Evolutionary conservation across 2,329 filamentous ascomycete species (phyloP), one percentile per base, ranked within the genome.

Genomic region (Fusarium nurragi): DNA sequence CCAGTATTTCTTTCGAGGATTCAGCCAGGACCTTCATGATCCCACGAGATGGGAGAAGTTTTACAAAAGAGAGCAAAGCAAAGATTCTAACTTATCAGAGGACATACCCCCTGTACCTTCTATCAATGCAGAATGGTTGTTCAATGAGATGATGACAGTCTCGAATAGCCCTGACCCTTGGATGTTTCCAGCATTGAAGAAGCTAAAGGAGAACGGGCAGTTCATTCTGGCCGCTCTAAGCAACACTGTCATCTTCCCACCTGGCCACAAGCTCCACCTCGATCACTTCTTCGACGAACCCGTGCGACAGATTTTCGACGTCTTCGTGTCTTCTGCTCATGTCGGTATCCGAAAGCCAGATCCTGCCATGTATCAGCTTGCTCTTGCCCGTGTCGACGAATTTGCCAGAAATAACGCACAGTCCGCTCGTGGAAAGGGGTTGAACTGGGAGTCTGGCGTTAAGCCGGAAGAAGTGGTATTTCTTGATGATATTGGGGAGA

Each of bases 401-500:
- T 87, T 86, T 66, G 87, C 88, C 2, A 82, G 79, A 72, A 76
- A 80, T 22, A 87, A 86, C 44, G 79, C 79, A 4, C 53, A 67
- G 4, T 77, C 78, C 16, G 53, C 71, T 3, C 75, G 79, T 63
- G 81, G 79, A 1, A 68, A 66, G 62, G 68, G 64, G 10, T 66
- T 77, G 32, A 83, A 82, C 5, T 85, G 84, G 80, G 76, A 75
- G 16, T 77, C 49, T 6, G 80, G 83, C 0, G 80, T 96, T 10
- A 76, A 79, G 54, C 79, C 90, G 0, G 79, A 80, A 1, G 92
- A 97, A 53, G 81, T 97, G 40, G 78, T 97, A 6, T 99, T 99
- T 75, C 78, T 97, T 46, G 95, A 97, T 75, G 94, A 97, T 71
- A 97, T 99, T 75, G 95, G 95, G 3, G 89, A 94, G 77, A 99